Evolutionary conservation across 2,329 filamentous ascomycete species (phyloP).

Genomic region (Coniella vitis): DNA sequence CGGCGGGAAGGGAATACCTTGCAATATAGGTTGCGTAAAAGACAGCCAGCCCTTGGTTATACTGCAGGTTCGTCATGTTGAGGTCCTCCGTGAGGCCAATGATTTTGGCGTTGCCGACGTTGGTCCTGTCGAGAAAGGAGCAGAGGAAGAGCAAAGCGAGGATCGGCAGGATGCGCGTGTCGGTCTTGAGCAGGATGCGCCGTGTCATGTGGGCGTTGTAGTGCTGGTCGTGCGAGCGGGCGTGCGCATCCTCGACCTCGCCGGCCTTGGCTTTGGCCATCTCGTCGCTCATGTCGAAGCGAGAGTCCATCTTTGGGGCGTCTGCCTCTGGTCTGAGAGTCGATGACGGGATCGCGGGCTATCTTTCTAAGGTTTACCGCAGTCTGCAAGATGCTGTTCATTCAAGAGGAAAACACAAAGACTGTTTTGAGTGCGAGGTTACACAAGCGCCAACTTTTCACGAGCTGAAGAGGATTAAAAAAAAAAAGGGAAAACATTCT

Average conservation of each 20-base stretch:
- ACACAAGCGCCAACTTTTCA: too few relatives aligned
- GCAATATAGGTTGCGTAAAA: slow-evolving; percentile 60
- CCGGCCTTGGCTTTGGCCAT: slow-evolving; percentile 18
- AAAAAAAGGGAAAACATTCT: too few relatives aligned
- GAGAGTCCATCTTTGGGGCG: slow-evolving; percentile 3
- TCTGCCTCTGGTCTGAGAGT: too few relatives aligned
- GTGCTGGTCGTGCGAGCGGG: slow-evolving; percentile 8
- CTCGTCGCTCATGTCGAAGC: slow-evolving; percentile 7
- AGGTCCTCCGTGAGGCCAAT: slow-evolving; percentile 54
- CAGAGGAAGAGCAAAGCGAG: slow-evolving; percentile 60
- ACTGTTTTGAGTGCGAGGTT: too few relatives aligned
- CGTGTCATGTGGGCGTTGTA: slow-evolving; percentile 18
- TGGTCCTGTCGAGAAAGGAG: slow-evolving; percentile 62
- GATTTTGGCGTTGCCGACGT: slow-evolving; percentile 65
- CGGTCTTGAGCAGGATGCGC: slow-evolving; percentile 24
- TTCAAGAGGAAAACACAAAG: too few relatives aligned
- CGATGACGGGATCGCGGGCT: too few relatives aligned
- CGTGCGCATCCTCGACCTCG: slow-evolving; percentile 16
- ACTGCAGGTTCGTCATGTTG: slow-evolving; percentile 53
- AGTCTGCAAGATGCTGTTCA: too few relatives aligned
- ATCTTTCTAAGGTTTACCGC: too few relatives aligned
- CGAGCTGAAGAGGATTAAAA: too few relatives aligned
- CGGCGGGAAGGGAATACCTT: slow-evolving; percentile 31
- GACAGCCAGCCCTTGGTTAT: slow-evolving; percentile 56
- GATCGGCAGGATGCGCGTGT: slow-evolving; percentile 50